phyloP scores from a whole-genome alignment of 2,329 filamentous ascomycete species.

The Penicillium sp. region DNA sequence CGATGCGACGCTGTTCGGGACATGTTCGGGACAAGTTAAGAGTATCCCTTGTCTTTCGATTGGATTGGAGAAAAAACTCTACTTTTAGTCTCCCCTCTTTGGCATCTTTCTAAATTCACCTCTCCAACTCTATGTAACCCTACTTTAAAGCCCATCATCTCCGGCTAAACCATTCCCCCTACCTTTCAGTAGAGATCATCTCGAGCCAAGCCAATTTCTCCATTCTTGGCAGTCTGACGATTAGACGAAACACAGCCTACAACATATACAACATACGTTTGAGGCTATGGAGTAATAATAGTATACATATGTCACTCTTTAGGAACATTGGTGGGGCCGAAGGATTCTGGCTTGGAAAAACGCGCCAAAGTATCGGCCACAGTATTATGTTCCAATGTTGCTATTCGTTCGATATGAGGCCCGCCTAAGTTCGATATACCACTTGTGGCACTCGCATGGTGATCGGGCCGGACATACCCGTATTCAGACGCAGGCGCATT shows the following conservation, averaged over 20 bases:
- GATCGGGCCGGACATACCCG: constrained; percentile 8
- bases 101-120: background rate
- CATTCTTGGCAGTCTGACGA: constrained; percentile 6
- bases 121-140: constrained; percentile 24
- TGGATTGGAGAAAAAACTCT: constrained; percentile 6
- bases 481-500: constrained; percentile 4
- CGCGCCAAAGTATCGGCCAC: constrained; percentile 4
- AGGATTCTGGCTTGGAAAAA: constrained; percentile 8
- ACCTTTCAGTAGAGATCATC: background rate
- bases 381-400: constrained; percentile 2
- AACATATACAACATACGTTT: no score
- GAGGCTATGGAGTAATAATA: background rate
- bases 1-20: constrained; percentile 36
- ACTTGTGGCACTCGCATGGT: constrained; percentile 9
- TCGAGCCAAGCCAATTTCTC: constrained; percentile 1
- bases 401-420: constrained; percentile 14
- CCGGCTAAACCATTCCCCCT: constrained; percentile 14
- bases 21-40: constrained; percentile 20
- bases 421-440: constrained; percentile 2
- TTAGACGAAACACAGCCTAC: constrained; percentile 6
- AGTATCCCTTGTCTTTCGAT: constrained; percentile 9
- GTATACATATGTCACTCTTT: background rate
- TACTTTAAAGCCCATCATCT: constrained; percentile 6
- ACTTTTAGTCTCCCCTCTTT: background rate
- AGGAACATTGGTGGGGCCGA: constrained; percentile 6